Base-by-base conservation (phyloP, 2,329 filamentous ascomycete genomes). In the Torrubiella hemipterigena region DNA sequence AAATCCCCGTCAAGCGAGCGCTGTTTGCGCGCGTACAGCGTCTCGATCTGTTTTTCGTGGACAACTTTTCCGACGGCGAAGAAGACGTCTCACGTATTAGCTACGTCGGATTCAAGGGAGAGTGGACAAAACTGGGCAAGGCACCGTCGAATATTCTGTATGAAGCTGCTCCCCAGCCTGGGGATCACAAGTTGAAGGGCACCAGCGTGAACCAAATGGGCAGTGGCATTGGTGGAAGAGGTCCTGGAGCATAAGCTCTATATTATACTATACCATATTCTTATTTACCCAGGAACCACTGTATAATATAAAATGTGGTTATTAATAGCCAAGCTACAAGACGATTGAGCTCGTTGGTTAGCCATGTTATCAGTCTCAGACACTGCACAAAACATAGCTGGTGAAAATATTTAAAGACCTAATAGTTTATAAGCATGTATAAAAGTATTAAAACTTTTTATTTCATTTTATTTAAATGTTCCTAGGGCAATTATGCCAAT, bases 41-140 rank as follows among this genome's bases (percentile, higher is more conserved):
- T 14, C 62, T 98, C 38, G 75, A 78, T 11, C 64, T 98, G 30
- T 96, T 96, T 62, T 81, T 96, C 45, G 79, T 83, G 46, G 84
- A 95, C 52, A 98, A 96, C 51, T 94, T 89, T 56, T 71, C 76
- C 44, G 70, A 74, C 29, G 84, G 76, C 0, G 81, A 85, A 11
- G 83, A 87, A 49, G 83, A 93, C 33, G 75, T 80, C 33, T 89
- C 83, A 27, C 69, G 76, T 29, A 54, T 96, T 3, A 77, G 67
- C 38, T 98, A 95, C 58, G 41, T 96, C 34, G 91, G 83, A 1
- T 96, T 98, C 63, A 87, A 84, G 58, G 91, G 91, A 16, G 84
- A 94, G 57, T 96, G 85, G 68, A 91, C 91, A 72, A 76, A 77
- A 51, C 57, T 93, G 48, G 91, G 80, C 15, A 48, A 49, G 38